These are phyloP conservation scores for Wallacemonas sp. DNA, from an alignment of 208 protist genomes.

Conservation along the genomic window DNA sequence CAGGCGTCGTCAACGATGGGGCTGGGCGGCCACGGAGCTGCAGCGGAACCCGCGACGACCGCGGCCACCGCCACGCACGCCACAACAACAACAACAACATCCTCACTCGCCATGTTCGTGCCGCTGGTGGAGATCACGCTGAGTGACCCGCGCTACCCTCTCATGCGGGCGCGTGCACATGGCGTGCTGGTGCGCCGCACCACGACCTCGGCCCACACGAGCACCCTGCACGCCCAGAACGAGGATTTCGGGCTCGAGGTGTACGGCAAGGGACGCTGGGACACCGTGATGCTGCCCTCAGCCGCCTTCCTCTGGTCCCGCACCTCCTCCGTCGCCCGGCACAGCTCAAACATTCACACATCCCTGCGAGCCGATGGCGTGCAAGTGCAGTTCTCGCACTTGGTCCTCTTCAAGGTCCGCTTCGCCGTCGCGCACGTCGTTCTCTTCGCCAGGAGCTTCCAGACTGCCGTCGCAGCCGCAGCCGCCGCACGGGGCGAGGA, in stretches of 20 bases:
- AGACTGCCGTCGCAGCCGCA: neutral
- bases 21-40: too few relatives aligned
- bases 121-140: constrained; percentile 52
- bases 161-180: constrained; percentile 39
- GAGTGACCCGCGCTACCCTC: constrained; percentile 68
- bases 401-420: constrained; percentile 60
- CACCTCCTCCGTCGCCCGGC: constrained; percentile 41
- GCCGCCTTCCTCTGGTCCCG: constrained; percentile 37
- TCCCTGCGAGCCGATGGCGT: constrained; percentile 50
- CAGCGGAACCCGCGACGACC: neutral
- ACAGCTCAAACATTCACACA: constrained; percentile 50
- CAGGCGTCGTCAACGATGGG: too few relatives aligned
- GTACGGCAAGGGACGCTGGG: constrained; percentile 80
- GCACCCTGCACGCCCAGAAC: constrained; percentile 33
- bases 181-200: constrained; percentile 42
- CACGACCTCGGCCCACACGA: constrained; percentile 16
- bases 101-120: constrained; percentile 36
- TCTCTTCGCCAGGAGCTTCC: constrained; percentile 12
- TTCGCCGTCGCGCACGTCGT: constrained; percentile 37
- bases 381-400: constrained; percentile 55
- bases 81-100: neutral
- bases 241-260: constrained; percentile 43
- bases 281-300: constrained; percentile 48
- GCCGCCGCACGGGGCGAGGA: neutral
- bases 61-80: neutral